Evolutionary conservation across 1,139 yeast species (phyloP).

Genomic region (Saccharomyces hybrid): DNA sequence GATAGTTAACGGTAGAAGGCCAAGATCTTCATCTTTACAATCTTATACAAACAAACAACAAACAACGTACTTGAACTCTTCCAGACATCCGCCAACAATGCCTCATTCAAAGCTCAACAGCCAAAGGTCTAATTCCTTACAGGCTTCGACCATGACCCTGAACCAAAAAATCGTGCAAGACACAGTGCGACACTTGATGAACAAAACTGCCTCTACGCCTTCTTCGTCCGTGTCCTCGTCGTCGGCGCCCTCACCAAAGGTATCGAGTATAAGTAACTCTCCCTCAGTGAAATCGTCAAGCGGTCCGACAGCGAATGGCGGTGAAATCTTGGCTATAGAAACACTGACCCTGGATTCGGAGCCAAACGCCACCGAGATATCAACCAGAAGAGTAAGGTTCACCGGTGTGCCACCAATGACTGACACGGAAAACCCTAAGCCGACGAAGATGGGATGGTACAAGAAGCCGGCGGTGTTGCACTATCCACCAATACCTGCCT

Average conservation of each 20-base stretch:
- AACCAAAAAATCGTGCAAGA: constrained; percentile 26
- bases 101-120: constrained; percentile 5
- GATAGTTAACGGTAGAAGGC: constrained; percentile 11
- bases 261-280: constrained; percentile 1
- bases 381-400: constrained; percentile 29
- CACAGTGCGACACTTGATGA: constrained; percentile 14
- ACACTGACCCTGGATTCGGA: neutral
- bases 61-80: neutral
- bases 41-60: constrained; percentile 8
- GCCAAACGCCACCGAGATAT: neutral
- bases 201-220: neutral
- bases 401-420: constrained; percentile 32
- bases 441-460: constrained; percentile 32
- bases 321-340: neutral
- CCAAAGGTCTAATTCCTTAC: constrained; percentile 26
- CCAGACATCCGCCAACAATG: neutral
- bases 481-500: constrained; percentile 30
- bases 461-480: constrained; percentile 32
- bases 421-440: constrained; percentile 25
- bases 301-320: neutral
- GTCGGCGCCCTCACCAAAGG: constrained; percentile 1
- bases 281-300: neutral
- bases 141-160: constrained; percentile 18
- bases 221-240: constrained; percentile 1
- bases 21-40: constrained; percentile 29